These are phyloP conservation scores for Aspergillus uvarum DNA, from an alignment of 2,329 filamentous ascomycete species.

Conservation along the genomic window DNA sequence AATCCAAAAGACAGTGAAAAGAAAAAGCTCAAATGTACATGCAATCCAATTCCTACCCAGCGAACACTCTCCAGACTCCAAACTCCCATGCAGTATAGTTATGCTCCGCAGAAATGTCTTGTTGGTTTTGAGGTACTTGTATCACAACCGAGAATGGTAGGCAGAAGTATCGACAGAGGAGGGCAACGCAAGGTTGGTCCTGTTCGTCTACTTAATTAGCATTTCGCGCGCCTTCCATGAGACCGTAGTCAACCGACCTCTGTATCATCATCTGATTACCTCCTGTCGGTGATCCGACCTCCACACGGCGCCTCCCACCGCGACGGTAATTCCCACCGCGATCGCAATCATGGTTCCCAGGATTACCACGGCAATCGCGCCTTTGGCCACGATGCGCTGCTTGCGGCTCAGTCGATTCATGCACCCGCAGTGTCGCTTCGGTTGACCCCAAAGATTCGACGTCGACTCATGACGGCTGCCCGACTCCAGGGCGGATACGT, in stretches of 20 bases:
- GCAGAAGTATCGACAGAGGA: background rate
- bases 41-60: background rate
- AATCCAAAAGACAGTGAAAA: background rate
- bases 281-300: conserved; percentile 35
- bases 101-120: background rate
- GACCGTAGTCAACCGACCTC: conserved; percentile 6
- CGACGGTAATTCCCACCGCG: conserved; percentile 46
- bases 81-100: background rate
- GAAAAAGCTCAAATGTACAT: background rate
- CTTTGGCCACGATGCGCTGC: conserved; percentile 42
- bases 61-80: background rate
- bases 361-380: conserved; percentile 42
- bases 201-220: background rate
- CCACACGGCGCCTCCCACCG: conserved; percentile 47
- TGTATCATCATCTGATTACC: conserved; percentile 20
- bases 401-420: conserved; percentile 34
- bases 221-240: background rate
- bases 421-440: conserved; percentile 37
- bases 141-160: background rate
- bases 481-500: conserved; percentile 13
- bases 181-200: background rate
- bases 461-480: conserved; percentile 25
- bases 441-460: conserved; percentile 33
- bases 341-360: conserved; percentile 47
- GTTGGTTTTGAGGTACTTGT: background rate